Percentiles rank a stretch among this genome's conserved stretches.
phyloP scores from a whole-genome alignment of 768 basidiomycete genomes.

The Tricholoma saponaceum region DNA sequence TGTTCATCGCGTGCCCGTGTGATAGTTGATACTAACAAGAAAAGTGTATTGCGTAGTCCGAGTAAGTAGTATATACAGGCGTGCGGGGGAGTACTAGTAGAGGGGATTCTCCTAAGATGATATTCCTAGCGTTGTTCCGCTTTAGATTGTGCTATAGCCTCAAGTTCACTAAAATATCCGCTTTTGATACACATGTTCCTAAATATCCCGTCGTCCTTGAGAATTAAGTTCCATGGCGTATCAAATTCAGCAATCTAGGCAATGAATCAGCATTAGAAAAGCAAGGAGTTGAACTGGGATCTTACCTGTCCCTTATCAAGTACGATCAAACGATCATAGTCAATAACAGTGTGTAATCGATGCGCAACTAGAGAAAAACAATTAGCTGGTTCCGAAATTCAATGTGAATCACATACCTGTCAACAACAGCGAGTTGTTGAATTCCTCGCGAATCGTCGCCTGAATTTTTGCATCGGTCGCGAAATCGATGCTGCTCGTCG shows the following conservation, averaged over 20 bases:
- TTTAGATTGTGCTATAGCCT: conserved; percentile 11
- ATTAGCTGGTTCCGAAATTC: background rate
- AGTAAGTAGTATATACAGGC: too few species aligned
- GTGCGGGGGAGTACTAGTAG: too few species aligned
- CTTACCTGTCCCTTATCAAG: conserved; percentile 61
- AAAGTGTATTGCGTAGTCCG: too few species aligned
- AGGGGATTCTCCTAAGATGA: too few species aligned
- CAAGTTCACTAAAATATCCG: conserved; percentile 19
- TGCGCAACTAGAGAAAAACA: conserved; percentile 53
- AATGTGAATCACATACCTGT: conserved; percentile 46
- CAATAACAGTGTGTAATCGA: conserved; percentile 71
- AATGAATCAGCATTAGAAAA: background rate
- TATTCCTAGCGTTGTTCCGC: background rate
- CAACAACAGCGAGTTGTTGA: conserved; percentile 66
- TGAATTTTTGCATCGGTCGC: conserved; percentile 90
- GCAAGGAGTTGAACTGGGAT: background rate
- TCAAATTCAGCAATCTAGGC: conserved; percentile 60
- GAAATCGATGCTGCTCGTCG: conserved; percentile 83
- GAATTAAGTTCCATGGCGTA: conserved; percentile 64
- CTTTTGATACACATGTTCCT: conserved; percentile 21
- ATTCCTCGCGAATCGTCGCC: conserved; percentile 81
- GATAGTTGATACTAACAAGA: too few species aligned
- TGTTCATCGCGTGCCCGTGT: too few species aligned
- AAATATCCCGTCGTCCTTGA: conserved; percentile 52
- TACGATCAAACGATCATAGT: conserved; percentile 76